Conservation (phyloP, 495 filamentous ascomycete species). For the Hypoxylon trugodes region DNA sequence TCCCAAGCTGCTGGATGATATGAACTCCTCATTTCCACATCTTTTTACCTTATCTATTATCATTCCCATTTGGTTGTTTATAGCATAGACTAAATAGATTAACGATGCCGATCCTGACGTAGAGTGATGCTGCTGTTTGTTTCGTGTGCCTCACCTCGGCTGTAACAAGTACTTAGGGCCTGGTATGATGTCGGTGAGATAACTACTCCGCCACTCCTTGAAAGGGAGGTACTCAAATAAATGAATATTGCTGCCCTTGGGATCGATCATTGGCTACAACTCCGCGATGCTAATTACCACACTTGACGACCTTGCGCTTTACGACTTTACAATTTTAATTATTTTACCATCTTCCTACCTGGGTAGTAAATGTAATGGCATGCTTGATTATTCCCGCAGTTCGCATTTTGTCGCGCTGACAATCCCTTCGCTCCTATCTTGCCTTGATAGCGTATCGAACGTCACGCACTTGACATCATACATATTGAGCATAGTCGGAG, state of each 20-base stretch:
- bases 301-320: too few species aligned
- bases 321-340: too few species aligned
- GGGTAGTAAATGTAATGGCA: not conserved
- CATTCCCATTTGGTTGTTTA: conserved; percentile 1
- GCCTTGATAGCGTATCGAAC: too few species aligned
- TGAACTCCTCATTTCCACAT: not conserved
- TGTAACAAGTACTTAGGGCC: conserved; percentile 18
- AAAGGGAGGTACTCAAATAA: conserved; percentile 9
- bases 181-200: conserved; percentile 11
- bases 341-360: too few species aligned
- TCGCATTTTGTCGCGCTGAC: not conserved
- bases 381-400: not conserved
- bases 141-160: conserved; percentile 33
- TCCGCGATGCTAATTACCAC: conserved; percentile 9
- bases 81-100: conserved; percentile 17
- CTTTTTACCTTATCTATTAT: not conserved
- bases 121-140: conserved; percentile 27
- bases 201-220: conserved; percentile 12
- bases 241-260: conserved; percentile 7
- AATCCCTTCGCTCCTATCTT: not conserved
- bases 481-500: not conserved
- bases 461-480: conserved; percentile 16
- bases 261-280: conserved; percentile 5
- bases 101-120: conserved; percentile 36
- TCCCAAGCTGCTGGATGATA: conserved; percentile 5